These are phyloP conservation scores for Colletotrichum tropicale DNA, from an alignment of 2,329 filamentous ascomycete species.

Conservation along the genomic window DNA sequence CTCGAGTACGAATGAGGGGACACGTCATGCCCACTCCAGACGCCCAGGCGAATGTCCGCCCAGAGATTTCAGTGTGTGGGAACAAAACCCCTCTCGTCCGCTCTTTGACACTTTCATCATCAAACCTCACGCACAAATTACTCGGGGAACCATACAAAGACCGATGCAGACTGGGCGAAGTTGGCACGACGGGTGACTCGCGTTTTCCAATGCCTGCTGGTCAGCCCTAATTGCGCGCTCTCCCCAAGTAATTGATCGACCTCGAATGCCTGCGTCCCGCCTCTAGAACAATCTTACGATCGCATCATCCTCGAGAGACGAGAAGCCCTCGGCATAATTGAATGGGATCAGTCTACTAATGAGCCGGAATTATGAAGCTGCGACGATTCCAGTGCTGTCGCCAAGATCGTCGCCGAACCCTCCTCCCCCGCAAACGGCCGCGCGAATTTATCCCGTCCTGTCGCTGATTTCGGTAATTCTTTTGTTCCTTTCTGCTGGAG, in stretches of 20 bases:
- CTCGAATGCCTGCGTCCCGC: background rate
- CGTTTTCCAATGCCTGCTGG: background rate
- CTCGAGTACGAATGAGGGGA: background rate
- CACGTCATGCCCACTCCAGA: slow-evolving; percentile 7
- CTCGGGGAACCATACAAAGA: background rate
- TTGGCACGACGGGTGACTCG: background rate
- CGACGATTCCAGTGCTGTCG: slow-evolving; percentile 17
- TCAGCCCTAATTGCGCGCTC: background rate
- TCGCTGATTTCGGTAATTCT: slow-evolving; percentile 1
- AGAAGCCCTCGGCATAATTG: background rate
- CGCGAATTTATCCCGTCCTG: background rate
- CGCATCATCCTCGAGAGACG: background rate
- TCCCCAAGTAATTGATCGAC: background rate
- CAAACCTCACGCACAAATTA: background rate
- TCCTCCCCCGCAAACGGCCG: background rate
- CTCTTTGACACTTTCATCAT: background rate
- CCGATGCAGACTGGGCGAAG: background rate
- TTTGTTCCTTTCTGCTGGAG: background rate
- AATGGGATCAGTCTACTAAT: slow-evolving; percentile 10
- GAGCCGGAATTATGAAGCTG: slow-evolving; percentile 4
- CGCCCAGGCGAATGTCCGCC: background rate
- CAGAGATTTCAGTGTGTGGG: background rate
- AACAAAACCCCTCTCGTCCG: slow-evolving; percentile 13
- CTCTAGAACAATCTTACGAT: background rate
- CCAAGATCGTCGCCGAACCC: background rate